A percentile compares a stretch with the other conserved stretches of the same genome.
Conservation (phyloP, 1,284 basidiomycete genomes). For the Apiotrichum montevideense region DNA sequence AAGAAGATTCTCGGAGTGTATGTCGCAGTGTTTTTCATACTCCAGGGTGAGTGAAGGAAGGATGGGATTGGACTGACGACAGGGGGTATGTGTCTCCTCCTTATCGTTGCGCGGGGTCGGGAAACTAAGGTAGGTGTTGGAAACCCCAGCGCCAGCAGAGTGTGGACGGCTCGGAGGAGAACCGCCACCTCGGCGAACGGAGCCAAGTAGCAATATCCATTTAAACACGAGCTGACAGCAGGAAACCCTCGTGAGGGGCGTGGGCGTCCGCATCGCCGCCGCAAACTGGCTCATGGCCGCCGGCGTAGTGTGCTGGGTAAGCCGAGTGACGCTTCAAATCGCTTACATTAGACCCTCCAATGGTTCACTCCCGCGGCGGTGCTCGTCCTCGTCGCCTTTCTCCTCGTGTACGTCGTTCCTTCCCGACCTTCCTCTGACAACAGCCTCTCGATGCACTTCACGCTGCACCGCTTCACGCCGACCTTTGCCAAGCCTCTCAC, state of each 20-base stretch:
- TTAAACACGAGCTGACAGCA: slow-evolving; percentile 26
- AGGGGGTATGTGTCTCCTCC: slow-evolving; percentile 71
- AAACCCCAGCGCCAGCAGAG: too few relatives aligned
- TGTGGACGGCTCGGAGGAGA: too few relatives aligned
- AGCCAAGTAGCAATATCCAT: too few relatives aligned
- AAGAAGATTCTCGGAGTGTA: slow-evolving; percentile 61
- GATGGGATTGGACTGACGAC: slow-evolving; percentile 39
- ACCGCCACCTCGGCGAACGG: neutral
- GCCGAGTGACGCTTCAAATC: slow-evolving; percentile 21
- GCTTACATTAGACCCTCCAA: slow-evolving; percentile 38
- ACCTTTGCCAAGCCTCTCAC: slow-evolving; percentile 48
- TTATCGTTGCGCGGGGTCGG: slow-evolving; percentile 62
- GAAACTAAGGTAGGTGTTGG: slow-evolving; percentile 64
- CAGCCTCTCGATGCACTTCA: slow-evolving; percentile 43
- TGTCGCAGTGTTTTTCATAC: slow-evolving; percentile 49
- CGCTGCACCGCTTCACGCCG: slow-evolving; percentile 38
- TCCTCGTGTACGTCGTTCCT: slow-evolving; percentile 37
- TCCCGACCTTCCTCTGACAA: neutral
- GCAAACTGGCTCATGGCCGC: slow-evolving; percentile 75
- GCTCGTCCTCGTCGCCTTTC: slow-evolving; percentile 38
- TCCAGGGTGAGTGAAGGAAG: slow-evolving; percentile 26
- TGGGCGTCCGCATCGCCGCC: slow-evolving; percentile 68
- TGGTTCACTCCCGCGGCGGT: slow-evolving; percentile 43
- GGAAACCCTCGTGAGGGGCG: slow-evolving; percentile 64
- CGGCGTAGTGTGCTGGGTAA: slow-evolving; percentile 76